Evolutionary conservation across 2,329 filamentous ascomycete species (phyloP).

Genomic region (Aspergillus piperis): DNA sequence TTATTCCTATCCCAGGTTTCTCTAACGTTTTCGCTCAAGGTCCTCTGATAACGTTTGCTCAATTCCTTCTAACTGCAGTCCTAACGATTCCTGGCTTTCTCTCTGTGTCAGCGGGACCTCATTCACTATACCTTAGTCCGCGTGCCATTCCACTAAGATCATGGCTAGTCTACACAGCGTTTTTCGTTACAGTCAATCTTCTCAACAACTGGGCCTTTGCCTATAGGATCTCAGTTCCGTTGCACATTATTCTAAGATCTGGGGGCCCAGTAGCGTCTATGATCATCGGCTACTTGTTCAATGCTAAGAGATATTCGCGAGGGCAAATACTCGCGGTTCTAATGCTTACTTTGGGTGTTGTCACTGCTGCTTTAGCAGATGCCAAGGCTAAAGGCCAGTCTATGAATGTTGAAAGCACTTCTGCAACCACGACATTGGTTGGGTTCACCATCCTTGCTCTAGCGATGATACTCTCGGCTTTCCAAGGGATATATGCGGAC

Average conservation of each 20-base stretch:
- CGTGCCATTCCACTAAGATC: conserved; percentile 80
- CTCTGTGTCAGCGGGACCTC: conserved; percentile 59
- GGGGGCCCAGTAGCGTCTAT: conserved; percentile 97
- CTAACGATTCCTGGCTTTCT: conserved; percentile 77
- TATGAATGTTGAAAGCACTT: conserved; percentile 23
- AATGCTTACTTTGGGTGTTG: conserved; percentile 81
- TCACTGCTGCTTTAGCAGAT: conserved; percentile 87
- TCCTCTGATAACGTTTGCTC: conserved; percentile 83
- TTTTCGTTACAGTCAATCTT: conserved; percentile 93
- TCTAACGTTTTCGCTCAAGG: conserved; percentile 51
- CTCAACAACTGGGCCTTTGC: conserved; percentile 98
- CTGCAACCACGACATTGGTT: conserved; percentile 47
- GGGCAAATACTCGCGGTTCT: conserved; percentile 80
- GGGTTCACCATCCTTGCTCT: conserved; percentile 82
- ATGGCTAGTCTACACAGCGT: conserved; percentile 83
- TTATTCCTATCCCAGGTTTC: neutral
- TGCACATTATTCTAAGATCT: conserved; percentile 94
- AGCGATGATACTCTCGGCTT: conserved; percentile 85
- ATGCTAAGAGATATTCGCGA: conserved; percentile 73
- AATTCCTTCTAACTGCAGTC: conserved; percentile 79
- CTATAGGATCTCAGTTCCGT: conserved; percentile 92
- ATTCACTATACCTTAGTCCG: conserved; percentile 71
- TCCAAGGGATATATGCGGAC: conserved; percentile 95
- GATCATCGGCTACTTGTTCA: conserved; percentile 81
- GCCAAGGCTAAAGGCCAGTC: conserved; percentile 70